Evolutionary conservation across 2,329 filamentous ascomycete genomes (phyloP).

Genomic region (Leptographium lundbergii): DNA sequence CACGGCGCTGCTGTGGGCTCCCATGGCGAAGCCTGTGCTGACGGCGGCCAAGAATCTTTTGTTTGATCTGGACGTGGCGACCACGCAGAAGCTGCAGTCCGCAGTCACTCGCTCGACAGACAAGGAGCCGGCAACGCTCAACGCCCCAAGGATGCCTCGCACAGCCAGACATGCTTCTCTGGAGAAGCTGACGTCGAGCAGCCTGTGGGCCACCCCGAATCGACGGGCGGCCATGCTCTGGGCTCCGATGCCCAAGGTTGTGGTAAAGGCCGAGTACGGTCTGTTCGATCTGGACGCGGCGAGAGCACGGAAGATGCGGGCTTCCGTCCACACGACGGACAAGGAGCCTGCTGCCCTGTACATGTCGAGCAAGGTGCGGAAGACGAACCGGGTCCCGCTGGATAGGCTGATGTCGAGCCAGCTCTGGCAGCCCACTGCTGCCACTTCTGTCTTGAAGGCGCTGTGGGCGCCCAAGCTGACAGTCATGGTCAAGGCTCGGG

Average conservation of each 20-base stretch:
- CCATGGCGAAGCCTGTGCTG: background rate
- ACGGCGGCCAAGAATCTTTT: constrained; percentile 1
- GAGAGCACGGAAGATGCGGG: background rate
- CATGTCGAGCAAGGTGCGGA: constrained; percentile 13
- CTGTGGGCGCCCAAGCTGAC: constrained; percentile 6
- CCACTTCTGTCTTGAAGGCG: background rate
- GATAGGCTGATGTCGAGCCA: background rate
- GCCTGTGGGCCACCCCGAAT: constrained; percentile 15
- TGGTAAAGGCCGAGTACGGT: background rate
- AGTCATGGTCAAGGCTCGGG: background rate
- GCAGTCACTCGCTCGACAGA: constrained; percentile 10
- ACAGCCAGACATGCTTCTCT: constrained; percentile 14
- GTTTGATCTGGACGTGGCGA: constrained; percentile 9
- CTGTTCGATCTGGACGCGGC: constrained; percentile 1
- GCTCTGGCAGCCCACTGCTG: background rate
- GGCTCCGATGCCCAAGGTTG: background rate
- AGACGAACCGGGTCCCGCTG: constrained; percentile 2
- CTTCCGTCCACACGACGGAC: background rate
- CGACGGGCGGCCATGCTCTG: background rate
- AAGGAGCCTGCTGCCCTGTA: constrained; percentile 15
- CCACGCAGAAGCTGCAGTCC: constrained; percentile 1
- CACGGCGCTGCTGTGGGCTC: constrained; percentile 4
- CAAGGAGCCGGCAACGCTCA: constrained; percentile 16
- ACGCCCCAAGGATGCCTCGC: constrained; percentile 18
- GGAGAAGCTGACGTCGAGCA: constrained; percentile 15